Conservation (phyloP, 805 yeast genomes). For the Pichia insulana region DNA sequence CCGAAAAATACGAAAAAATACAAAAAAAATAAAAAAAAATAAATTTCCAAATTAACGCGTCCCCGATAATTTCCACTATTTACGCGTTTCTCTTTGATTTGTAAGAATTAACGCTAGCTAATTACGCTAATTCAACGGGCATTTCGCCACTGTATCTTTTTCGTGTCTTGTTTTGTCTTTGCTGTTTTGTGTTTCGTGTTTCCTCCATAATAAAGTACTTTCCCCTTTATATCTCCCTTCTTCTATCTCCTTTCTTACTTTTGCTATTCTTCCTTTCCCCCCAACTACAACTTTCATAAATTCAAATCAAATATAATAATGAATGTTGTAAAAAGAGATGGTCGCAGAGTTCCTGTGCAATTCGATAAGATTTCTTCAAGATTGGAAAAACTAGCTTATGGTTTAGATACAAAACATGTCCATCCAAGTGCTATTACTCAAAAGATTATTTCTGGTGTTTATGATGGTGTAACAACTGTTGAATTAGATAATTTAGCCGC, state of each 20-base stretch:
- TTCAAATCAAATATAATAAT: constrained; percentile 31
- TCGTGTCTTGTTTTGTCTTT: constrained; percentile 1
- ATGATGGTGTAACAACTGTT: constrained; percentile 92
- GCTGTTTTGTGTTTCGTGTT: constrained; percentile 1
- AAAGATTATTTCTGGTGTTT: constrained; percentile 90
- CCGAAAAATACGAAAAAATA: too few species aligned
- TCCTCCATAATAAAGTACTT: not conserved
- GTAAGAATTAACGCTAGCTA: too few species aligned
- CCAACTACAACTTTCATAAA: not conserved
- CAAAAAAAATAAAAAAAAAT: too few species aligned
- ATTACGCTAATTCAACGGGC: too few species aligned
- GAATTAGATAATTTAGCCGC: constrained; percentile 80
- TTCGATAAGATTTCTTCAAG: constrained; percentile 96
- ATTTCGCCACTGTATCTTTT: not conserved
- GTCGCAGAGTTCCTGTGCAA: constrained; percentile 88
- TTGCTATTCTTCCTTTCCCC: not conserved
- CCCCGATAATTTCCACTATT: too few species aligned
- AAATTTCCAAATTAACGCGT: too few species aligned
- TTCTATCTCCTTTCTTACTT: not conserved
- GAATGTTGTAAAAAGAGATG: constrained; percentile 89
- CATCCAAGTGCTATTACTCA: constrained; percentile 96
- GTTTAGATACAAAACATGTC: constrained; percentile 82
- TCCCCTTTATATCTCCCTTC: not conserved
- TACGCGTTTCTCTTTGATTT: too few species aligned
- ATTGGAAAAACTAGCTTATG: constrained; percentile 88